Percentiles rank a stretch among this genome's conserved stretches.
Conservation (phyloP, 176 grass and related monocot genomes). For the Carex kokanica region DNA sequence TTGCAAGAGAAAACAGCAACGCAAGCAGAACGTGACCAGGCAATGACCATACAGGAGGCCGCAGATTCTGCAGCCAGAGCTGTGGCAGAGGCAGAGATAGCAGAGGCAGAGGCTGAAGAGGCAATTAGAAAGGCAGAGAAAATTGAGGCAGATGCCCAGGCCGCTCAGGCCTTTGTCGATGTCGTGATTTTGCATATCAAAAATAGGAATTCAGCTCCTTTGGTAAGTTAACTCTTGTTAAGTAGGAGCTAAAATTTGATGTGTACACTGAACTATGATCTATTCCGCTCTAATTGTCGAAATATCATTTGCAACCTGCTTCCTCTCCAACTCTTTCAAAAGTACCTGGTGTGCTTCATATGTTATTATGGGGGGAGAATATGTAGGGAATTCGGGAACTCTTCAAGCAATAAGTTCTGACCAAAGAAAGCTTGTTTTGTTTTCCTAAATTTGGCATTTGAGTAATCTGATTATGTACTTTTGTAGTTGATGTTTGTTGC, state of each 20-base stretch:
- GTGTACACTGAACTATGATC: background rate
- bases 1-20: slow-evolving; percentile 40
- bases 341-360: background rate
- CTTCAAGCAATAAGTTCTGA: background rate
- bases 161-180: slow-evolving; percentile 60
- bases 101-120: slow-evolving; percentile 63
- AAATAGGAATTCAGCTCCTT: slow-evolving; percentile 49
- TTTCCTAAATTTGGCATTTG: background rate
- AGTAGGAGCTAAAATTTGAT: background rate
- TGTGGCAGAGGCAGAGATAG: slow-evolving; percentile 83
- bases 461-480: background rate
- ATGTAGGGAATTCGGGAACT: background rate
- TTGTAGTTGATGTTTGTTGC: background rate
- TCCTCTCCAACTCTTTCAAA: background rate
- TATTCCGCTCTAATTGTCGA: background rate
- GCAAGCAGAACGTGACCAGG: slow-evolving; percentile 51
- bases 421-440: background rate
- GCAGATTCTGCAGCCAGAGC: slow-evolving; percentile 72
- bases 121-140: slow-evolving; percentile 72
- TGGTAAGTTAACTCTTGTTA: slow-evolving; percentile 36
- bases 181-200: slow-evolving; percentile 45
- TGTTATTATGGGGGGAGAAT: background rate
- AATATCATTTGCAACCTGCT: background rate
- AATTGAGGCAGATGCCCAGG: slow-evolving; percentile 65
- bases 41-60: slow-evolving; percentile 59